These are phyloP conservation scores for Erodium moschatum DNA, from an alignment of 441 rosid species.

Conservation along the genomic window DNA sequence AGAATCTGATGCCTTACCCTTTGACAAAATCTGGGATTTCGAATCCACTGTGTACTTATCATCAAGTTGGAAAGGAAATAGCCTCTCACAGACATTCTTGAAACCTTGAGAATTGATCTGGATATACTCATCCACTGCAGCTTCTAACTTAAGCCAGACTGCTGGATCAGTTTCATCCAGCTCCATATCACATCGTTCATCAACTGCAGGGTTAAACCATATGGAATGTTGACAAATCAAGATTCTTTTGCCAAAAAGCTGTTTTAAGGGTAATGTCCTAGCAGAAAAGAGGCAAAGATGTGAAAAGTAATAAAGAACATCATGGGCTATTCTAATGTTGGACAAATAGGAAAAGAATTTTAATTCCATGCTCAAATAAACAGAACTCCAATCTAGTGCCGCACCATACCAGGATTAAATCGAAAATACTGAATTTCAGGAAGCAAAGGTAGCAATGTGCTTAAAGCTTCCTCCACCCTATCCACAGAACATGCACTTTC, in stretches of 20 bases:
- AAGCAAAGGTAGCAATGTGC: slow-evolving; percentile 83
- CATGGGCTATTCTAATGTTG: slow-evolving; percentile 6
- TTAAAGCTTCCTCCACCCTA: slow-evolving; percentile 89
- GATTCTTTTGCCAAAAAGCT: slow-evolving; percentile 9
- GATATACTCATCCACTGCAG: slow-evolving; percentile 68
- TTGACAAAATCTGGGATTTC: slow-evolving; percentile 37
- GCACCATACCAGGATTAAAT: slow-evolving; percentile 70
- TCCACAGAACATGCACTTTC: slow-evolving; percentile 99
- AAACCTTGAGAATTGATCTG: slow-evolving; percentile 56
- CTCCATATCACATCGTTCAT: slow-evolving; percentile 95
- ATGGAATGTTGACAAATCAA: slow-evolving; percentile 18
- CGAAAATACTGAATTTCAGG: slow-evolving; percentile 88
- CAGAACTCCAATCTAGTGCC: slow-evolving; percentile 11
- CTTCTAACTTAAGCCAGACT: slow-evolving; percentile 83
- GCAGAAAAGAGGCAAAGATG: slow-evolving; percentile 3
- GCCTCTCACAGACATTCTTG: slow-evolving; percentile 59
- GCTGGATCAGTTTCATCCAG: slow-evolving; percentile 99
- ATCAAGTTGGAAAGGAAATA: slow-evolving; percentile 67
- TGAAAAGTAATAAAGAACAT: slow-evolving; percentile 6
- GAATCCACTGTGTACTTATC: slow-evolving; percentile 55
- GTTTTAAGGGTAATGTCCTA: not conserved
- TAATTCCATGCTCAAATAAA: slow-evolving; percentile 9
- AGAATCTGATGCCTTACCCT: slow-evolving; percentile 41
- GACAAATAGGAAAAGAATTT: slow-evolving; percentile 10
- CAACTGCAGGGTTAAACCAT: slow-evolving; percentile 45